Evolutionary conservation across 2,329 filamentous ascomycete species (phyloP), one percentile per base, ranked within the genome.

Genomic region (Neobulgaria alba): DNA sequence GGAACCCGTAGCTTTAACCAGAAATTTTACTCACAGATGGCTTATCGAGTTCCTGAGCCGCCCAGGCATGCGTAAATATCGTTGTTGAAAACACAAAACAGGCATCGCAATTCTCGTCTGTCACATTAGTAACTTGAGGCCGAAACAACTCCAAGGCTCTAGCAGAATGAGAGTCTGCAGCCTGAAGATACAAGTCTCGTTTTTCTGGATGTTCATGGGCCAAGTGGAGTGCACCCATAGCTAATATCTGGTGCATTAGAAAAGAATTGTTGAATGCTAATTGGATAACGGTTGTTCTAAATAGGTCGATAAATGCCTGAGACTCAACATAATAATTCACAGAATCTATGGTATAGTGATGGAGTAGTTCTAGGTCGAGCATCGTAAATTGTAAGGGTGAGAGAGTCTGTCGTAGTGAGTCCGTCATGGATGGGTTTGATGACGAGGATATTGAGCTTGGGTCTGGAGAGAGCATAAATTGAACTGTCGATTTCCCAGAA

Each of bases 61-160:
- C 46, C 49, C 54, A 62, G 17, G 61, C 57, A 38, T 65, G 62
- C 2, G 63, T 50, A 38, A 59, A 60, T 3, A 63, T 46, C 2
- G 57, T 37, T 0, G 52, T 47, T 3, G 59, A 56, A 39, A 62
- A 63, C 3, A 57, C 48, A 26, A 60, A 62, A 20, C 54, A 53
- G 2, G 58, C 51, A 14, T 60, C 48, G 14, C 51, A 58, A 33
- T 60, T 56, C 43, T 63, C 46, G 56, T 60, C 12, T 53, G 55
- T 43, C 60, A 65, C 54, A 63, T 63, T 20, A 69, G 73, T 29
- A 71, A 80, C 45, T 39, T 55, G 48, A 12, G 54, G 47, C 39
- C 60, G 60, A 43, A 61, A 63, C 5, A 55, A 38, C 10, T 49
- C 45, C 3, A 64, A 47, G 19, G 51, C 57, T 14, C 46, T 55